Base-by-base conservation (phyloP, 2,329 filamentous ascomycete species). In the Fusarium sp. region DNA sequence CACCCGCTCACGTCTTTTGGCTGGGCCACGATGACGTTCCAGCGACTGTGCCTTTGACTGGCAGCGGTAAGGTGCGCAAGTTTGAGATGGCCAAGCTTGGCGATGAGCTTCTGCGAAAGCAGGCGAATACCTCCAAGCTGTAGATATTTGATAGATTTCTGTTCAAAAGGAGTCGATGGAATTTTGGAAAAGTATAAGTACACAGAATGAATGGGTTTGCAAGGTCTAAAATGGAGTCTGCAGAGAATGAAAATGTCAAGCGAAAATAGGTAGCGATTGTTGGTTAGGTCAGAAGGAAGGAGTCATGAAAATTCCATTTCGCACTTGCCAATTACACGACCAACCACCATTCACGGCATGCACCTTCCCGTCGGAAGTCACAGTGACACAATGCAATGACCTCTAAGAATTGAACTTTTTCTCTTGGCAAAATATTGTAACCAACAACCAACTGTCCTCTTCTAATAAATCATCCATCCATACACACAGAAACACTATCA, bases 1-100 rank as follows among this genome's bases (percentile, higher is more conserved):
- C 90, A 4, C 91, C 92, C 0, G 82, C 86, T 8, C 86, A 93
- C 77, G 77, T 94, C n/a, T 93, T 93, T 76, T 93, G 91, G 86
- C 83, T 94, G 25, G 92, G 91, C 0, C 81, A 86, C 69, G 84
- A 84, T 49, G 86, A 84, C 10, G 83, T 90, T 23, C 84, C 87
- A 1, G 72, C 72, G 1, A 80, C 81, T 1, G 82, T 90, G 31
- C 90, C 90, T 9, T 80, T 91, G 74, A 91, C 90, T n/a, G 89
- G 89, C 0, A 91, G 89, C 74, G 90, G 90, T 4, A 92, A 92
- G 79, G 87, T 91, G 60, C 85, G 88, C 73, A 91, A 91, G 80
- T 88, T 86, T 71, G 86, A 89, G 80, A 86, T 88, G 83, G 85
- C 85, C 5, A 81, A 83, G 76, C 69, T 86, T 36, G 86, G 85